Base-by-base conservation (phyloP, 176 grass and related monocot species). In the Aegilops longissima region DNA sequence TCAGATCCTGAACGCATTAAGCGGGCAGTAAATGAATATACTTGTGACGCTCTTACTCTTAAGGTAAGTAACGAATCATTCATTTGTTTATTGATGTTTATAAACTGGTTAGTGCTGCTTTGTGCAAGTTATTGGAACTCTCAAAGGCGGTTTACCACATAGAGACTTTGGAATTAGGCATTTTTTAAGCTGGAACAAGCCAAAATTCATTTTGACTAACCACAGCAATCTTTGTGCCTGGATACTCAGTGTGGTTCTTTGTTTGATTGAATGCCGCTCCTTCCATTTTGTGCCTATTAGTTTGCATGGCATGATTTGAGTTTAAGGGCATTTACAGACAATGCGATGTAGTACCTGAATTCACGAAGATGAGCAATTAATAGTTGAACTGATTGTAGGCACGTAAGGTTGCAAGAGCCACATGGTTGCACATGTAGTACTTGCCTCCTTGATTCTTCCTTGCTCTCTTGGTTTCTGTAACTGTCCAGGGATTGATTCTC, bases 21-120 rank as follows among this genome's bases (percentile, higher is more conserved):
- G 82, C 90, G 92, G 17, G 94, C 97, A 69, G 82, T 94, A 85
- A 96, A 87, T 83, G 97, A 99, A 39, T 99, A 88, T 84, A 93
- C 92, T 88, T 99, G 94, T 56, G 94, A 96, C 67, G 97, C 94
- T 85, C 94, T 99, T 96, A 82, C 91, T 93, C 94, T 99, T 23
- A 94, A 99, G 97, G 97, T 90, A 76, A 88, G 61, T 77, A 5
- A 42, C 11, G 6, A 62, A 30, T 39, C 59, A 0, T 61, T 49
- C 44, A 35, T 89, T 6, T 75, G 25, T 63, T 40, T 66, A 66
- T 33, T 14, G 7, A 69, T 69, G 0, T 67, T 59, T 66, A 70
- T 29, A 54, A 74, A 54, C 21, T 84, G 6, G 18, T 86, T 82
- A 70, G 52, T 72, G 23, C 33, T 87, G 58, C 69, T 54, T 66